Evolutionary conservation across 179 eudicot genomes (phyloP).

Genomic region (Kewa caespitosa): DNA sequence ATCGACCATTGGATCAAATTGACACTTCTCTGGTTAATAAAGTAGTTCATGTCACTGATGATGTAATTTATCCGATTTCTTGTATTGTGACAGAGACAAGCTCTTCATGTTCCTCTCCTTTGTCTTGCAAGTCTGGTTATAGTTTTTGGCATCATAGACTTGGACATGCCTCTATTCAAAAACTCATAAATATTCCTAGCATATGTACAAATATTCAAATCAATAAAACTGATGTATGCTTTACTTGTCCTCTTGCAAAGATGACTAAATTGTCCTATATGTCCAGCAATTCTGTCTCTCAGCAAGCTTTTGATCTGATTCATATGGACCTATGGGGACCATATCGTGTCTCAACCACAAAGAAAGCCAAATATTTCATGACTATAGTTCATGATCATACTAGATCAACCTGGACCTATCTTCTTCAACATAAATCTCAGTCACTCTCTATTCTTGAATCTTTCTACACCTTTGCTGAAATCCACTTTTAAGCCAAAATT

Average conservation of each 20-base stretch:
- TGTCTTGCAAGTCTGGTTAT: no score
- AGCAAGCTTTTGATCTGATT: background rate
- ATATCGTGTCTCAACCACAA: background rate
- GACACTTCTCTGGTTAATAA: no score
- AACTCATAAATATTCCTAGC: background rate
- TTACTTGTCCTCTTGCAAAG: background rate
- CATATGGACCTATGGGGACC: background rate
- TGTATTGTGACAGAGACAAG: no score
- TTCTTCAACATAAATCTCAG: background rate
- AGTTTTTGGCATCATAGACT: background rate
- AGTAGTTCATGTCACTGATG: no score
- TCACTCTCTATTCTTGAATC: background rate
- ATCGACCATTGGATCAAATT: no score
- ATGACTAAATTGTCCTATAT: background rate
- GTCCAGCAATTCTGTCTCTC: background rate
- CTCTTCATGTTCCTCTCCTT: no score
- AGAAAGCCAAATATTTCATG: background rate
- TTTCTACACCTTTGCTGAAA: background rate
- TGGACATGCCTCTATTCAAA: background rate
- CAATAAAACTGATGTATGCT: background rate
- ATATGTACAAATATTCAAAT: background rate
- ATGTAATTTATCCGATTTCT: no score
- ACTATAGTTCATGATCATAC: background rate
- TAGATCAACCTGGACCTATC: background rate
- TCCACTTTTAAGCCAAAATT: background rate